Base-by-base conservation (phyloP, 306 rosid genomes). In the Vicia sativa region DNA sequence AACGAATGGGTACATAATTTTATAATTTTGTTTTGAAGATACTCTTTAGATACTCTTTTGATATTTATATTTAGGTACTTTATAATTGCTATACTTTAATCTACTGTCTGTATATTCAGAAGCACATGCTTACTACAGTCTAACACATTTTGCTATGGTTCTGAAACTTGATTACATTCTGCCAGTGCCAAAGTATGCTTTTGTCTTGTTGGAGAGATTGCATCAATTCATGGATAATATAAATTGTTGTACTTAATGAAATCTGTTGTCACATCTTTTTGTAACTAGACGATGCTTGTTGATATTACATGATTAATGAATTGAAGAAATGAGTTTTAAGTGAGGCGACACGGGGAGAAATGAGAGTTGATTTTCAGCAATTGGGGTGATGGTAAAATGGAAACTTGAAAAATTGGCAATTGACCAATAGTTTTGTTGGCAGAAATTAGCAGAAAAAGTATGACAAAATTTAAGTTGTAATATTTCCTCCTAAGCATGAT, bases 201-300 rank as follows among this genome's bases (percentile, higher is more conserved):
- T 75, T 65, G 29, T 54, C 23, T 3, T 52, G 28, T 31, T 31
- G 21, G 26, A 35, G 48, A 26, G 11, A 13, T 50, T 75, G 18
- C 16, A 5, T 4, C 16, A 16, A 11, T 7, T 28, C 46, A 3
- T 15, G 9, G 57, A 57, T 16, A 57, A 58, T 58, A 19, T 71
- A 35, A 71, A 46, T 23, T 14, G 25, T 14, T 67, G 45, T 41
- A 26, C 19, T 31, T 34, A 3, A 14, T 56, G 7, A 16, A 14
- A 42, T 26, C 58, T 18, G 34, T 23, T 54, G 48, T 67, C 55
- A 15, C 21, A 8, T 8, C 28, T 52, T 43, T 18, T 38, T 39
- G 50, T 44, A 56, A 13, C 64, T 66, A 4, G 65, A 54, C 43
- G 57, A 26, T 71, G 57, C 37, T 66, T 72, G 55, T 26, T 53